Conservation (phyloP, 2,329 filamentous ascomycete genomes). For the Alternaria alternata region DNA sequence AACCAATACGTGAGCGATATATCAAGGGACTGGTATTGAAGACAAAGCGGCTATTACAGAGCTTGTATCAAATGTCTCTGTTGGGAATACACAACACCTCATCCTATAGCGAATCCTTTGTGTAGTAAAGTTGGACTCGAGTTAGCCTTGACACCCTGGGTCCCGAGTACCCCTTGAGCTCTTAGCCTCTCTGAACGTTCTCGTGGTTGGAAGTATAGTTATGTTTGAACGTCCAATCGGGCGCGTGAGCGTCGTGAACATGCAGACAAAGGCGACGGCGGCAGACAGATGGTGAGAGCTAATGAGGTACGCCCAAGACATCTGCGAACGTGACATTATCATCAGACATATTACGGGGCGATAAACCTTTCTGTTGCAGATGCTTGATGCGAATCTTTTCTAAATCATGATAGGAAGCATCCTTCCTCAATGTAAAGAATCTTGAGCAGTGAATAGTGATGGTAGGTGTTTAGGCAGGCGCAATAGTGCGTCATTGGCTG, state of each 20-base stretch:
- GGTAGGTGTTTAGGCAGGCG: background rate
- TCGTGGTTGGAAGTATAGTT: background rate
- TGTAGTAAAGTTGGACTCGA: background rate
- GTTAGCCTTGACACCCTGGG: background rate
- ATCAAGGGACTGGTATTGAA: background rate
- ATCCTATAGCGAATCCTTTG: background rate
- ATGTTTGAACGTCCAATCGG: slow-evolving; percentile 1
- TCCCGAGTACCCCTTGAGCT: background rate
- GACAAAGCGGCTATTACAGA: background rate
- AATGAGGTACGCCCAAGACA: background rate
- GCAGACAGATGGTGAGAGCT: background rate
- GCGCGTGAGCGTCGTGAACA: background rate
- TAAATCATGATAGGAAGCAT: background rate
- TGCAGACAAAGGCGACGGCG: background rate
- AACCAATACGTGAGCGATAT: slow-evolving; percentile 1
- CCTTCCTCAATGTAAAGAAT: background rate
- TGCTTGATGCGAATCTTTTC: background rate
- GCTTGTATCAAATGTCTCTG: background rate
- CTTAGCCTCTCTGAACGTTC: background rate
- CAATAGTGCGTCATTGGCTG: slow-evolving; percentile 26
- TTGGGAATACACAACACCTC: background rate
- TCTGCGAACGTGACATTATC: background rate
- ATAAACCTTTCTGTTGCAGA: background rate
- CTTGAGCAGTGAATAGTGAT: background rate
- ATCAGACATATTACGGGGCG: background rate